Evolutionary conservation across 2,329 filamentous ascomycete species (phyloP).

Genomic region (Colletotrichum noveboracense): DNA sequence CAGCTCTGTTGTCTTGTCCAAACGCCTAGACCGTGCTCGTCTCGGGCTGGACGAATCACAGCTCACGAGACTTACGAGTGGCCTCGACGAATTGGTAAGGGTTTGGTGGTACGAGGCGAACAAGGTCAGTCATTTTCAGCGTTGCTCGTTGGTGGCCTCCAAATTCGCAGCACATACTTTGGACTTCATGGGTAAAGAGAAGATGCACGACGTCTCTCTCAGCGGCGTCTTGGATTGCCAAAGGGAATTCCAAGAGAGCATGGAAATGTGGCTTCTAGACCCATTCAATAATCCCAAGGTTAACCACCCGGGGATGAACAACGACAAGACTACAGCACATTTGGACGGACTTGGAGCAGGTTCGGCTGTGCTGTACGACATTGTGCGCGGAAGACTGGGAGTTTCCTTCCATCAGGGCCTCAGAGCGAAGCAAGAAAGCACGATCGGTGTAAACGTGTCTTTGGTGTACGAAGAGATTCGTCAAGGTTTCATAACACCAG

Average conservation of each 20-base stretch:
- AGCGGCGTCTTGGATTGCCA: neutral
- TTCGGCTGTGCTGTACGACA: conserved; percentile 31
- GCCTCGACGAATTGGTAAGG: conserved; percentile 27
- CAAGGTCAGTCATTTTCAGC: neutral
- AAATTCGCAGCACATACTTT: neutral
- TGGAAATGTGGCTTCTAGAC: conserved; percentile 11
- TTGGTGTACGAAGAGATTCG: conserved; percentile 32
- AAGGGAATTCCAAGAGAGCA: neutral
- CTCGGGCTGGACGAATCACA: conserved; percentile 12
- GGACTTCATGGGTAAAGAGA: neutral
- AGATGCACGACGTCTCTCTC: neutral
- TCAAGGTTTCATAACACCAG: neutral
- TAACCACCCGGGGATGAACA: neutral
- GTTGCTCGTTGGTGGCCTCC: conserved; percentile 7
- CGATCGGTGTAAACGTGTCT: conserved; percentile 36
- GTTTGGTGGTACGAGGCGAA: conserved; percentile 27
- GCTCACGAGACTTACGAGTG: conserved; percentile 19
- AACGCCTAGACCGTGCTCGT: neutral
- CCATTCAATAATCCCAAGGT: neutral
- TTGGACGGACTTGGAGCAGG: conserved; percentile 32
- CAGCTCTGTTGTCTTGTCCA: neutral
- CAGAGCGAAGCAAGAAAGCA: conserved; percentile 33
- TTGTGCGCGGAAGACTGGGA: conserved; percentile 31
- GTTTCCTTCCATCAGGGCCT: conserved; percentile 36
- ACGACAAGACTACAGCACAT: neutral